A percentile compares a stretch with the other conserved stretches of the same genome.
These are phyloP conservation scores for Sisymbrium irio DNA, from an alignment of 345 rosid genomes.

Conservation along the genomic window DNA sequence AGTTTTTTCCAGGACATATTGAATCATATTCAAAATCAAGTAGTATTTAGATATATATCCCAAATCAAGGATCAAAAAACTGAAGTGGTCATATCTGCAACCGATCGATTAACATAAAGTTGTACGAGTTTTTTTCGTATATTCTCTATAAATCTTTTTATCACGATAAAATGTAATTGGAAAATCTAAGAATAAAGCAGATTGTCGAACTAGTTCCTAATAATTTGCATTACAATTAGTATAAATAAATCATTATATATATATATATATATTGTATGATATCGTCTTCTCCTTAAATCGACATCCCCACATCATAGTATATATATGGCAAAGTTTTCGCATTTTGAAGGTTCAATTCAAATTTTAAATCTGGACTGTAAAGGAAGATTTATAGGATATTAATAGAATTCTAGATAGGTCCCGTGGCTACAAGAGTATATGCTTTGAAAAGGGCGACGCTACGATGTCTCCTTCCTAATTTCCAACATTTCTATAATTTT, in stretches of 20 bases:
- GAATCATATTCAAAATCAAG: not conserved
- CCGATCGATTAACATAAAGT: not conserved
- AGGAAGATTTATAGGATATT: conserved; percentile 6
- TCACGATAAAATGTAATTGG: not conserved
- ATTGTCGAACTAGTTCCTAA: not conserved
- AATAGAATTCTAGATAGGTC: conserved; percentile 28
- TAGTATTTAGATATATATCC: not conserved
- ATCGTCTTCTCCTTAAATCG: not conserved
- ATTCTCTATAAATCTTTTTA: not conserved
- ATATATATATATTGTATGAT: not conserved
- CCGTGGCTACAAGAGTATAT: conserved; percentile 29
- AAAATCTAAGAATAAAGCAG: not conserved
- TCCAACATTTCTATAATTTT: conserved; percentile 5
- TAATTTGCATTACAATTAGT: not conserved
- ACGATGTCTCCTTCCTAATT: conserved; percentile 28
- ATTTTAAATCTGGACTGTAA: conserved; percentile 4
- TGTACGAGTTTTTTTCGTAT: not conserved
- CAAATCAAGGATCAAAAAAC: not conserved
- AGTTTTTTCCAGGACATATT: not conserved
- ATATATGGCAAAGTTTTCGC: not conserved
- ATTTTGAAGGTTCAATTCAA: conserved; percentile 16
- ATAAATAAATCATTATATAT: too few species aligned
- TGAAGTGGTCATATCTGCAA: not conserved
- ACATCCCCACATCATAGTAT: conserved; percentile 1
- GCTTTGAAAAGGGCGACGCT: conserved; percentile 35